Evolutionary conservation across 2,329 filamentous ascomycete species (phyloP).

Genomic region (Neopestalotiopsis sp.): DNA sequence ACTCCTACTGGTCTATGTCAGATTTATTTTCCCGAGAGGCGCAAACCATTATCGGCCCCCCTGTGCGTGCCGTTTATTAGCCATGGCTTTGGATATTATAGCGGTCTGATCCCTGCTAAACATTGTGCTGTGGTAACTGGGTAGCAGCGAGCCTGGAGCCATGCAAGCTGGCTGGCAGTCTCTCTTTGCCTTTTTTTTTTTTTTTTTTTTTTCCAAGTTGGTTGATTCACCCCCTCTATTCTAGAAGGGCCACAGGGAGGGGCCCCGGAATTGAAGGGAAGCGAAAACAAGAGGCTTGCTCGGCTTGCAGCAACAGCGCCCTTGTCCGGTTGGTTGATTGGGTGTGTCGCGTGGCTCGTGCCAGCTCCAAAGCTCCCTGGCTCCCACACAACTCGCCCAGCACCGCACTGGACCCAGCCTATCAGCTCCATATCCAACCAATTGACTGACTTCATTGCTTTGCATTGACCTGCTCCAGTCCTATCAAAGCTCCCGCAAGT

Average conservation of each 20-base stretch:
- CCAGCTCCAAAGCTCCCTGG: not conserved
- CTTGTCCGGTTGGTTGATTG: not conserved
- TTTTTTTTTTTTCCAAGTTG: not conserved
- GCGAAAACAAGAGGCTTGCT: not conserved
- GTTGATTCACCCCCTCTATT: not conserved
- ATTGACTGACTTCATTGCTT: conserved; percentile 5
- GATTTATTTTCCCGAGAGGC: not conserved
- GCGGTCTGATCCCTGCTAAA: not conserved
- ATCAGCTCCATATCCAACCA: not conserved
- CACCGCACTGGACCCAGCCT: too few species aligned
- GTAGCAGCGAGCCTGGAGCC: not conserved
- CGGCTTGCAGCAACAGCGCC: not conserved
- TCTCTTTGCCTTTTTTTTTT: not conserved
- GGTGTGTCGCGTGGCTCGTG: conserved; percentile 5
- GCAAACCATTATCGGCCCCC: not conserved
- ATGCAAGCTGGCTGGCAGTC: not conserved
- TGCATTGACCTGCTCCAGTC: not conserved
- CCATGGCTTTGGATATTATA: not conserved
- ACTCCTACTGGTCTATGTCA: not conserved
- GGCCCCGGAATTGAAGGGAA: not conserved
- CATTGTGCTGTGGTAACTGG: not conserved
- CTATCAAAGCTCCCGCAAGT: not conserved
- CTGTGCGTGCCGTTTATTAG: not conserved
- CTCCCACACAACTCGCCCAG: not conserved
- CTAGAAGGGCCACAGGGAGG: not conserved